Base-by-base conservation (phyloP, 1,284 basidiomycete species). In the Pseudozyma pruni region DNA sequence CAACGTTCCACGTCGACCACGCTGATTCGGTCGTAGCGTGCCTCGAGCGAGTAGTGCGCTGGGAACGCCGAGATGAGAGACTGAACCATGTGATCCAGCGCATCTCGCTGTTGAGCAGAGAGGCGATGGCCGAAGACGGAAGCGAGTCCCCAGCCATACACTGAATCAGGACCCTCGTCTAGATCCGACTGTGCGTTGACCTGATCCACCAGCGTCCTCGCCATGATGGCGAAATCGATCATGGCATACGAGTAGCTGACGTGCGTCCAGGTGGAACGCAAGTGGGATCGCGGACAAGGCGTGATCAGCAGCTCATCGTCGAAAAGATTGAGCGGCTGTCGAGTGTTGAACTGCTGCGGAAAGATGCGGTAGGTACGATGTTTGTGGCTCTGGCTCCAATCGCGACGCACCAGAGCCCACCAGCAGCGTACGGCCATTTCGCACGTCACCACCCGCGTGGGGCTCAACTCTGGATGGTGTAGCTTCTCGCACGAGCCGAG, bases 361-460 rank as follows among this genome's bases (percentile, higher is more conserved):
- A 49, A 37, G 48, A 69, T 69, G 31, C 66, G 59, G 33, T 69
- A 69, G 19, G 38, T 43, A 27, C 60, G 60, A 25, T 43, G 48
- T 37, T 59, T 57, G 40, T 52, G 47, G 44, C 59, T 63, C 47
- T 58, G 54, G 3, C 40, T 49, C 59, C 66, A 69, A 39, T 69
- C 66, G 22, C 60, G 50, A 7, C 60, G 46, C 2, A 63, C 66
- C 23, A 69, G 66, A 8, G 47, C 48, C 66, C 66, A 69, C 66
- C 66, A 69, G 42, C 59, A 63, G 16, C 66, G 66, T 7, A 69
- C 34, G 10, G 59, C 66, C 51, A 63, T 69, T 39, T 69, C 66
- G 7, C 46, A 59, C 8, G 51, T 45, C 23, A 56, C 25, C n/a
- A 52, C 43, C 29, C 52, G 43, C 4, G 16, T 38, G 4, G 50